Evolutionary conservation across 306 rosid genomes (phyloP), one percentile per base, ranked within the genome.

Genomic region (Lathyrus oleraceus): DNA sequence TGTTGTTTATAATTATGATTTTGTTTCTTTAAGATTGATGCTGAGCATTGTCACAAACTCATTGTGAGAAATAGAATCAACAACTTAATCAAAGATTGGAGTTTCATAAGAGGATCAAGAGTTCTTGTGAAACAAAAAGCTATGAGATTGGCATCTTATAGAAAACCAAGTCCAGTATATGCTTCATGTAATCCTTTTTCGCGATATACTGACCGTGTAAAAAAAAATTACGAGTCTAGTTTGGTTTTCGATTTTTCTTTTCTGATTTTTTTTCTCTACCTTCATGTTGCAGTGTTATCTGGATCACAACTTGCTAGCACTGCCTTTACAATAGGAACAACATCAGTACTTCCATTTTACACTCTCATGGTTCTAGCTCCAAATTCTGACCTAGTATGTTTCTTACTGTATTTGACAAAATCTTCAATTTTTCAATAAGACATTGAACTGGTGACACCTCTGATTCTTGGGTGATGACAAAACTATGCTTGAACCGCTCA

Each of bases 301-400:
- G 83, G 76, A 64, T 49, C 96, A 49, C 82, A 88, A 78, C 75
- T 93, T 49, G 97, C 98, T 57, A 84, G 87, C 83, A 74, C 54
- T 47, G 97, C 77, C 77, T 88, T 93, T 74, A 81, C 96, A 45
- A 17, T 93, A 52, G 98, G 96, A 69, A 88, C 97, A 68, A 5
- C 77, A 39, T 82, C 98, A 30, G 97, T 93, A 59, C 96, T 93
- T 45, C 98, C 98, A 56, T 90, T 85, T 81, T 93, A 93, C 70
- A 78, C 88, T 49, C 96, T 93, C 72, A 93, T 93, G 98, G 84
- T 90, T 80, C 58, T 84, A 17, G 96, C 96, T 61, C 98, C 98
- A 20, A 85, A 86, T 36, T 77, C 97, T 52, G 81, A 82, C 57
- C 73, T 90, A 36, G 98, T 93, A 90, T 61, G 88, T 76, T 69